Evolutionary conservation across 2,329 filamentous ascomycete genomes (phyloP), one percentile per base, ranked within the genome.

Genomic region (Aulographum hederae): DNA sequence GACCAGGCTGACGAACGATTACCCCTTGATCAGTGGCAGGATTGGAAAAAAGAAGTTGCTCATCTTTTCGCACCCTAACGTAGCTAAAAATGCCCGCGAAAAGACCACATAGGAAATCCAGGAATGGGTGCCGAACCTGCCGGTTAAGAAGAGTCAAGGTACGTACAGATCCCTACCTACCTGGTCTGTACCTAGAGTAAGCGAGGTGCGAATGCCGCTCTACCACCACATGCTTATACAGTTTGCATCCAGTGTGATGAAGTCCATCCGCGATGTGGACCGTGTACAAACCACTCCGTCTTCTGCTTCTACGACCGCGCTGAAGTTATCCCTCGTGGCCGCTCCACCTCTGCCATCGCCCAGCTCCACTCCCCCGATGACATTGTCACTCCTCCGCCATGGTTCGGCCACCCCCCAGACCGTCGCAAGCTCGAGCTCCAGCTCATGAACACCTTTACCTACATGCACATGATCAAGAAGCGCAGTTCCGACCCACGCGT

Each of bases 401-500:
- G 17, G 18, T 34, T 34, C 16, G 32, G 32, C 18, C 18, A 34
- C 13, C 15, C 28, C 28, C n/a, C n/a, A n/a, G 18, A 16, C 28
- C 10, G 11, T 26, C 32, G 28, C 10, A 34, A 32, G 27, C 26
- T 32, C 17, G 32, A 34, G 4, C 28, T 34, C 5, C 28, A 34
- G 32, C 32, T 34, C 5, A 34, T 34, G 28, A 34, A 34, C 19
- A 21, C 23, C 28, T 31, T 32, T 26, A 34, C 32, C 18, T 34
- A 34, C n/a, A 32, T 34, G 27, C 32, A 34, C 15, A 26, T 31
- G 28, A 14, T 31, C 16, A 28, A 20, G 12, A 28, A 23, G 13
- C 12, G 8, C 16, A 10, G 18, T 15, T 26, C 17, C 12, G 28
- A 34, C n/a, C 32, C 32, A 26, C 26, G 17, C 23, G 28, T 34